A percentile compares a stretch with the other conserved stretches of the same genome.
These are phyloP conservation scores for Gracilaria gracilis DNA, from an alignment of 23 red algal species.

Conservation along the genomic window DNA sequence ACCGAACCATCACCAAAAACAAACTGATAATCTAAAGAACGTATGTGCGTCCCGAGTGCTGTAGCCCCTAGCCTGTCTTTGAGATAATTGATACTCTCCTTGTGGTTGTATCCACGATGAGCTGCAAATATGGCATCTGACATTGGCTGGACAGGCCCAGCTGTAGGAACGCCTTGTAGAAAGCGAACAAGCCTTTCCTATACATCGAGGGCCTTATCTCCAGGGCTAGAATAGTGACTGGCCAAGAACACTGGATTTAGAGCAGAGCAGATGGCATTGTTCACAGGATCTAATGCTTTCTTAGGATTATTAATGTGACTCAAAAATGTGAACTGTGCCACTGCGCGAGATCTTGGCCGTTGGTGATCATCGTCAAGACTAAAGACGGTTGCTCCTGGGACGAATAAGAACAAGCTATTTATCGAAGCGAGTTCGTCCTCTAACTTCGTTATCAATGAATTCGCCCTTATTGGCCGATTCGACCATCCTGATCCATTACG, in stretches of 20 bases:
- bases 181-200: not conserved
- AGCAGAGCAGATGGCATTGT: constrained; percentile 18
- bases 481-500: not conserved
- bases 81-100: not conserved
- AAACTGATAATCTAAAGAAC: too few species aligned
- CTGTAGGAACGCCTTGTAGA: not conserved
- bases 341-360: not conserved
- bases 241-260: not conserved
- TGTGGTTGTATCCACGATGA: not conserved
- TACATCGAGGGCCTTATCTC: not conserved
- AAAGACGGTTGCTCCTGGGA: not conserved
- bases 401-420: not conserved
- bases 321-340: not conserved
- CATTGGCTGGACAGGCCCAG: not conserved
- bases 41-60: too few species aligned
- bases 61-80: too few species aligned
- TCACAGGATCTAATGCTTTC: constrained; percentile 4
- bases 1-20: too few species aligned
- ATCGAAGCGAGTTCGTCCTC: not conserved
- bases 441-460: too few species aligned
- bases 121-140: constrained; percentile 11
- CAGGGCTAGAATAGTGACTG: not conserved
- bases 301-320: not conserved
- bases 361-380: constrained; percentile 9
- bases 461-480: not conserved